Evolutionary conservation across 2,329 filamentous ascomycete genomes (phyloP).

Genomic region (Beauveria brongniartii): DNA sequence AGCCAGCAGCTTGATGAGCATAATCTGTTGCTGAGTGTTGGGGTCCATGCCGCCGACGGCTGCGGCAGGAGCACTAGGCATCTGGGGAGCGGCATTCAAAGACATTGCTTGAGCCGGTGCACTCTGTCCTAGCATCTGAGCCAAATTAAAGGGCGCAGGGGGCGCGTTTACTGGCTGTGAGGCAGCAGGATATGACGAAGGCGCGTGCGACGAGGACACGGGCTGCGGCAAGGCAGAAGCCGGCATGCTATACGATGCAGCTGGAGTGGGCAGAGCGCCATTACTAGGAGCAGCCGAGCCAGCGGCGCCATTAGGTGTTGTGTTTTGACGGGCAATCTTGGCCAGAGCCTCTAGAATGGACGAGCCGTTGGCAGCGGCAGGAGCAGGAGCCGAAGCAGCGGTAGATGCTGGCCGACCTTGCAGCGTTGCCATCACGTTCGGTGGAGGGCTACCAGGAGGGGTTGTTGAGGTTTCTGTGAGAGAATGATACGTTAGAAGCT

Average conservation of each 20-base stretch:
- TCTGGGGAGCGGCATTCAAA: constrained; percentile 21
- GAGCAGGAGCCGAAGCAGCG: constrained; percentile 20
- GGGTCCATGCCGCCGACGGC: constrained; percentile 33
- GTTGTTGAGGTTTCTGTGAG: constrained; percentile 61
- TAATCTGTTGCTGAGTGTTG: constrained; percentile 61
- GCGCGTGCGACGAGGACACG: constrained; percentile 24
- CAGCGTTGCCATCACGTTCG: constrained; percentile 34
- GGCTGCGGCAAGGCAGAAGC: constrained; percentile 24
- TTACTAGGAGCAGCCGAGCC: constrained; percentile 36
- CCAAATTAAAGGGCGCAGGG: constrained; percentile 35
- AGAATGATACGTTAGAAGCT: constrained; percentile 30
- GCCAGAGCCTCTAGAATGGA: constrained; percentile 73
- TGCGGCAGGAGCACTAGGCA: constrained; percentile 26
- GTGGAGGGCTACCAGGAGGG: constrained; percentile 54
- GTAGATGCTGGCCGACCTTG: constrained; percentile 12
- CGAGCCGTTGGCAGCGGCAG: constrained; percentile 36
- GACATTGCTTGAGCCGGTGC: constrained; percentile 23
- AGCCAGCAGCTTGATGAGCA: constrained; percentile 66
- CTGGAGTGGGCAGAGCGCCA: constrained; percentile 30
- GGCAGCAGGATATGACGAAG: constrained; percentile 32
- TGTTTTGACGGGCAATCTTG: constrained; percentile 69
- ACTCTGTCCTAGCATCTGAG: constrained; percentile 28
- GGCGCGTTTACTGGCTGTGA: constrained; percentile 53
- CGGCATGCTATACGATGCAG: constrained; percentile 34
- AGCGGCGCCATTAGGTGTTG: constrained; percentile 22